Conservation (phyloP, 31 red algal genomes). For the Porphyra umbilicalis region DNA sequence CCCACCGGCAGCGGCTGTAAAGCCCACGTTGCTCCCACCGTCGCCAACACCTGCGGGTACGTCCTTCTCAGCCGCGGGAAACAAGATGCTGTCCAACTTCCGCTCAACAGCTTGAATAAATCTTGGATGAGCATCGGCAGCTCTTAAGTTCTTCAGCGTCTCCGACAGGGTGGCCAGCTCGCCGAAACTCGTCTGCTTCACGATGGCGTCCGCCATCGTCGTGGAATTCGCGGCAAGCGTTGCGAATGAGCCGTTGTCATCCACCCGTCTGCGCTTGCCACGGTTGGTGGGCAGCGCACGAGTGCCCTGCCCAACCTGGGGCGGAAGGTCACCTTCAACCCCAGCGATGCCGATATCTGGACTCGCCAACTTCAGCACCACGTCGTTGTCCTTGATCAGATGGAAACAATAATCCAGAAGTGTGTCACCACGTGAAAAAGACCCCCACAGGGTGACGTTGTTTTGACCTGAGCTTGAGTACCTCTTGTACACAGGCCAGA, state of each 20-base stretch:
- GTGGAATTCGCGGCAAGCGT: neutral
- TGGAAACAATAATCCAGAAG: neutral
- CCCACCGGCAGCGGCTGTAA: neutral
- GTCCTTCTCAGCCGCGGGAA: neutral
- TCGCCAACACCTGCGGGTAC: neutral
- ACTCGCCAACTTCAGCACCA: neutral
- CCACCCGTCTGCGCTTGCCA: neutral
- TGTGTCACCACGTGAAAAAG: neutral
- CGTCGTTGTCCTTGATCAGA: neutral
- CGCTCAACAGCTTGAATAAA: neutral
- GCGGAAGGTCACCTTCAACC: neutral
- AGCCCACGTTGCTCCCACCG: neutral
- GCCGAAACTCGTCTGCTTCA: neutral
- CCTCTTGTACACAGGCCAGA: neutral
- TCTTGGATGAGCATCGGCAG: too few relatives aligned
- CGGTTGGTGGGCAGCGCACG: neutral
- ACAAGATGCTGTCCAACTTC: neutral
- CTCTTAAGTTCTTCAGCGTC: neutral
- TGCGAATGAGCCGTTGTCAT: neutral
- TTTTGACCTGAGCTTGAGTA: neutral
- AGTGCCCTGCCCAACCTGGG: neutral
- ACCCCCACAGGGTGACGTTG: neutral
- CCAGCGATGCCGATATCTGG: neutral
- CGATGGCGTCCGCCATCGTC: neutral
- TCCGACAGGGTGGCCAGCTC: neutral